Base-by-base conservation (phyloP, 2,329 filamentous ascomycete species). In the Diaporthe sp. region DNA sequence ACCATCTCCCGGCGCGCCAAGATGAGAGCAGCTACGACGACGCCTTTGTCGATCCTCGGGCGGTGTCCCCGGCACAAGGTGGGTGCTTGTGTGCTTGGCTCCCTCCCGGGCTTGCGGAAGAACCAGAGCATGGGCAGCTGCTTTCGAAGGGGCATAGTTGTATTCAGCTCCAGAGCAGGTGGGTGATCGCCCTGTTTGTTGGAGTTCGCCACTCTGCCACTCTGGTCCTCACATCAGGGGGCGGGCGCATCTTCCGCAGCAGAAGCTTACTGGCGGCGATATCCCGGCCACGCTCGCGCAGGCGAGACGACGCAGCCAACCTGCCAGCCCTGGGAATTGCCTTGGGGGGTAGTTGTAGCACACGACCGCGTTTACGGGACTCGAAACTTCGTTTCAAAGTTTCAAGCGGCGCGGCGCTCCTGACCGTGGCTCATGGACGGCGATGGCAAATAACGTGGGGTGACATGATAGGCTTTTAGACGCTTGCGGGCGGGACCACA, bases 21-120 rank as follows among this genome's bases (percentile, higher is more conserved):
- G 69, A 17, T 30, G 55, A 42, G 32, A 61, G 55, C 37, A 71
- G 37, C 39, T 50, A 70, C 69, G 56, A 70, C 69, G 56, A 61
- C 56, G 32, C 47, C 69, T n/a, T 51, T 44, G 70, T 35, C 56
- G 70, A 63, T 71, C 56, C 7, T 71, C 56, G 42, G 59, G 44
- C 59, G 47, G 70, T 17, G 22, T 53, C n/a, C 56, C 69, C 55
- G 53, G 55, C 6, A 32, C 42, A 30, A 39, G 35, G 56, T 59
- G 56, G 25, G 53, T 19, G 47, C n/a, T 51, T 51, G 37, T 10
- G 58, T 51, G 25, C 56, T 25, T 42, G 70, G 70, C 70, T 63
- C 32, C 70, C 70, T 71, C 70, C 70, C 56, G 70, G 70, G 17
- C 47, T 47, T 53, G 32, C 63, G 63, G 63, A 53, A 53, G 63